phyloP scores from a whole-genome alignment of 164 flowering plant species.

The Pachysandra terminalis region DNA sequence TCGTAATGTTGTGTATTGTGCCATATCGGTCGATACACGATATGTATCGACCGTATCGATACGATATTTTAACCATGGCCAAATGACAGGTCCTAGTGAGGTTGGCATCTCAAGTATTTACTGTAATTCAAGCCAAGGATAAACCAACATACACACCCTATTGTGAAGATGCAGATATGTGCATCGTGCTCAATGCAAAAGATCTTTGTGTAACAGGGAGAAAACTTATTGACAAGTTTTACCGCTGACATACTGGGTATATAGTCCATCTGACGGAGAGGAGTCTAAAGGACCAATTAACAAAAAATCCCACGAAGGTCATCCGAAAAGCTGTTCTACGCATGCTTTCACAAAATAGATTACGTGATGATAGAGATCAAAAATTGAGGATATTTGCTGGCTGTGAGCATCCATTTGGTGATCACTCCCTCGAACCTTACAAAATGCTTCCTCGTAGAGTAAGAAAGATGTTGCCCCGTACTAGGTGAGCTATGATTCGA shows the following conservation, averaged over 20 bases:
- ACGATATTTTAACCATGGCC: too few relatives aligned
- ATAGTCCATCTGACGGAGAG: slow-evolving; percentile 86
- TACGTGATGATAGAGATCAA: slow-evolving; percentile 86
- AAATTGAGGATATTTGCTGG: slow-evolving; percentile 83
- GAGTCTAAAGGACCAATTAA: slow-evolving; percentile 83
- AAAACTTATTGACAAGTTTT: too few relatives aligned
- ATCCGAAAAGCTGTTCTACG: slow-evolving; percentile 92
- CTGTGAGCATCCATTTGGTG: slow-evolving; percentile 79
- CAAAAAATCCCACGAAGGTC: slow-evolving; percentile 91
- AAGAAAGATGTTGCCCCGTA: slow-evolving; percentile 79
- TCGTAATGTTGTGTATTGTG: too few relatives aligned
- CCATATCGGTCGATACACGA: too few relatives aligned
- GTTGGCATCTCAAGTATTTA: slow-evolving; percentile 82
- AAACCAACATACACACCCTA: slow-evolving; percentile 86
- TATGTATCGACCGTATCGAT: too few relatives aligned
- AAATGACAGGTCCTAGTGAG: slow-evolving; percentile 95
- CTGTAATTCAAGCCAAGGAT: too few relatives aligned
- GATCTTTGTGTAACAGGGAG: slow-evolving; percentile 83
- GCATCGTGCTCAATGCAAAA: slow-evolving; percentile 89
- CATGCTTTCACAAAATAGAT: slow-evolving; percentile 96
- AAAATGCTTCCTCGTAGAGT: slow-evolving; percentile 74
- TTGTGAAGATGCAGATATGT: slow-evolving; percentile 94
- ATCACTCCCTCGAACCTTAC: slow-evolving; percentile 62
- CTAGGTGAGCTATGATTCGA: slow-evolving; percentile 74
- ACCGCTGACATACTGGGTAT: slow-evolving; percentile 92